These are phyloP conservation scores for Coniferiporia sulphurascens DNA, from an alignment of 1,284 basidiomycete genomes.

Conservation along the genomic window DNA sequence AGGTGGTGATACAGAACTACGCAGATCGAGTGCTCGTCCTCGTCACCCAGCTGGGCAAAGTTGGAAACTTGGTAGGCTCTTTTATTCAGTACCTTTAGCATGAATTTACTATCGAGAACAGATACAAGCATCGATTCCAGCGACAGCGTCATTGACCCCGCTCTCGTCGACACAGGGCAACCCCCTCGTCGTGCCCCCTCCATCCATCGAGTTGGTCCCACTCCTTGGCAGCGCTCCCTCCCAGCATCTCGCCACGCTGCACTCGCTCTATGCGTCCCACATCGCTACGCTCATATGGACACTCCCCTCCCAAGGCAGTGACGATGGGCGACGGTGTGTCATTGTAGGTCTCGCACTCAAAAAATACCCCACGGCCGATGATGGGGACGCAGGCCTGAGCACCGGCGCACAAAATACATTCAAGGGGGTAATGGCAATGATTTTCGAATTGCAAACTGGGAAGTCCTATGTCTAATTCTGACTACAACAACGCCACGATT, in stretches of 20 bases:
- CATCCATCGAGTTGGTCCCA: conserved; percentile 69
- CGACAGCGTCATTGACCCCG: conserved; percentile 54
- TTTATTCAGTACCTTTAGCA: not conserved
- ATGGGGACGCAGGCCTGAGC: conserved; percentile 18
- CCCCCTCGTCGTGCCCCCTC: conserved; percentile 61
- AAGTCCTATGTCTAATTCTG: not conserved
- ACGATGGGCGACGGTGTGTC: conserved; percentile 46
- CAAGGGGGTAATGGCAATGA: conserved; percentile 16
- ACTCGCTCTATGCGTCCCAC: conserved; percentile 81
- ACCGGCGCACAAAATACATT: conserved; percentile 10
- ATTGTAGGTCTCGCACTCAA: conserved; percentile 67
- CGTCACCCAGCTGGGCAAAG: conserved; percentile 83
- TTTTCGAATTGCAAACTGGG: conserved; percentile 4
- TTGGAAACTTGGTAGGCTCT: conserved; percentile 70
- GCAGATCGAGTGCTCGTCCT: conserved; percentile 77
- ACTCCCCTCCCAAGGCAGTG: conserved; percentile 36
- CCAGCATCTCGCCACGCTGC: conserved; percentile 60
- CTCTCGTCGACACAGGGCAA: conserved; percentile 33
- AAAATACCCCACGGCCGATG: conserved; percentile 31
- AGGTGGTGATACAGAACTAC: conserved; percentile 73
- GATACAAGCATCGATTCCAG: conserved; percentile 80
- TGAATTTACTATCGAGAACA: conserved; percentile 27
- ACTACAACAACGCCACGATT: no score
- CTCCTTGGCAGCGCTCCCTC: conserved; percentile 71
- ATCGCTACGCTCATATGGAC: conserved; percentile 83